These are phyloP conservation scores for Naganishia vaughanmartiniae DNA, from an alignment of 768 basidiomycete species.

Conservation along the genomic window DNA sequence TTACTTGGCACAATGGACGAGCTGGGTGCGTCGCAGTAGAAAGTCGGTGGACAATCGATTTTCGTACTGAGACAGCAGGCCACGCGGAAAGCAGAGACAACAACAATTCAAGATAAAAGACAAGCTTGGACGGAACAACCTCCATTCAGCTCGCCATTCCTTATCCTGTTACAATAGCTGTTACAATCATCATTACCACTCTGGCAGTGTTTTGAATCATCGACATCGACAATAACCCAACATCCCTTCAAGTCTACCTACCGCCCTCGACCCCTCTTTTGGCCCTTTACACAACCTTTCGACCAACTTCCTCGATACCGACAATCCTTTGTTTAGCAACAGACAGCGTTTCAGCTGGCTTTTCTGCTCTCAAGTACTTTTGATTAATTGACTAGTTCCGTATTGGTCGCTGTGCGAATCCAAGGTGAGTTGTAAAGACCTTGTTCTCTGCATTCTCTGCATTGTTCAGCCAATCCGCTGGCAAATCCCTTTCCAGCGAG, in stretches of 20 bases:
- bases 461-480: not conserved
- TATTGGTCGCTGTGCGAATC: conserved; percentile 20
- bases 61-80: conserved; percentile 1
- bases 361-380: conserved; percentile 10
- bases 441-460: conserved; percentile 1
- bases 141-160: not conserved
- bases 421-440: not conserved
- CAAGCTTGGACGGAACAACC: not conserved
- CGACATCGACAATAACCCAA: conserved; percentile 1
- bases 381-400: not conserved
- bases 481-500: not conserved
- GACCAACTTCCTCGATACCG: not conserved
- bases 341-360: conserved; percentile 12
- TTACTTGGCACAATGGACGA: conserved; percentile 17
- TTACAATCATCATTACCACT: not conserved
- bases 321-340: conserved; percentile 17
- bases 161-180: not conserved
- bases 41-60: conserved; percentile 15
- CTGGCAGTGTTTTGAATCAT: conserved; percentile 13
- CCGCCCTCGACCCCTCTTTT: conserved; percentile 18
- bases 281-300: conserved; percentile 6
- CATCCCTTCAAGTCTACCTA: conserved; percentile 21
- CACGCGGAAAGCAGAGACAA: conserved; percentile 21
- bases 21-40: not conserved
- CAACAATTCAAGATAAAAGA: conserved; percentile 22